Base-by-base conservation (phyloP, 2,329 filamentous ascomycete species). In the Penicillium sp. region DNA sequence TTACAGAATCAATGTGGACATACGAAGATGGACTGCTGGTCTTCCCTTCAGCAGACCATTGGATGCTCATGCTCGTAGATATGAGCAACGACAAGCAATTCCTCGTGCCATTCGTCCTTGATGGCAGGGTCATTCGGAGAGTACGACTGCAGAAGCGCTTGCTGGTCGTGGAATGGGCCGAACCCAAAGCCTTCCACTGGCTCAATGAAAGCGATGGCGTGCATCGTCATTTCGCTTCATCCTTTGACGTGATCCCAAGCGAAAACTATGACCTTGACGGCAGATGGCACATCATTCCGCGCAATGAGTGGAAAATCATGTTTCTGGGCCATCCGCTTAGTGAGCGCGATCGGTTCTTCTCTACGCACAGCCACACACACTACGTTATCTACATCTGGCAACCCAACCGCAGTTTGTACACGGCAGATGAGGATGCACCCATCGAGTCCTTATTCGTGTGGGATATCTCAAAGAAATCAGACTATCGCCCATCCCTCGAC, bases 131-230 rank as follows among this genome's bases (percentile, higher is more conserved):
- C 37, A 76, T 89, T 28, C 80, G 87, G 13, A 81, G 86, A 13
- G 72, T 87, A 3, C 81, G 86, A 15, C 75, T 89, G 4, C 80
- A 82, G 35, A 76, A 83, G 37, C 77, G 78, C 1, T 77, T 88
- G n/a, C 75, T 90, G n/a, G 69, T 89, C 19, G 75, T 89, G n/a
- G 87, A 89, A 70, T 89, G 87, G 86, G 86, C 85, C 54, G 84
- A 87, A 68, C 72, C 77, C 2, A 76, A 81, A 30, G 76, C 83
- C 1, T 85, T 81, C 63, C 82, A 85, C 70, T 80, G 82, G 71
- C 72, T 84, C 24, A 84, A 85, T 70, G 80, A 83, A 60, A 75
- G 76, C 53, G 83, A 84, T 64, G 76, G 77, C 1, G 82, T 85
- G 1, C 82, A 85, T 72, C 80, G 83, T 5, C 86, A 89, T 73